Evolutionary conservation across 1,139 yeast species (phyloP).

Genomic region (Geotrichum aggregatum): DNA sequence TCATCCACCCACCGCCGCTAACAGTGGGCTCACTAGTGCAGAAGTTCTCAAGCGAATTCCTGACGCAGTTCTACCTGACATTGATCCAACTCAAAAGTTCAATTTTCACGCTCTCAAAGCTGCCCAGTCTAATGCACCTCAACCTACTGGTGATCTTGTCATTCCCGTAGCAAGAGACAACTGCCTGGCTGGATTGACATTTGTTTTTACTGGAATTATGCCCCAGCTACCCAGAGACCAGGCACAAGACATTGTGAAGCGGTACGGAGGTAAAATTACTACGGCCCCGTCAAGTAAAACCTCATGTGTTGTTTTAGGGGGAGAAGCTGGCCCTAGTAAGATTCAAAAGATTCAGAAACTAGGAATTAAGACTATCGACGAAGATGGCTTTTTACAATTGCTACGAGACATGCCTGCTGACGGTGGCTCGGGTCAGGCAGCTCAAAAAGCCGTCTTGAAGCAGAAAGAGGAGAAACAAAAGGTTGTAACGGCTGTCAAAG

Average conservation of each 20-base stretch:
- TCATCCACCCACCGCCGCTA: conserved; percentile 8
- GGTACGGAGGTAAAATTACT: conserved; percentile 92
- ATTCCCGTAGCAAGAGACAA: conserved; percentile 76
- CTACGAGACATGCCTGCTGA: conserved; percentile 80
- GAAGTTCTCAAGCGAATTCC: conserved; percentile 59
- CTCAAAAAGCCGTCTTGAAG: conserved; percentile 66
- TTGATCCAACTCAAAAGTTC: conserved; percentile 50
- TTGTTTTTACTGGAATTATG: conserved; percentile 88
- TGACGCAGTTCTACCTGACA: conserved; percentile 64
- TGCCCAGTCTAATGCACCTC: conserved; percentile 32
- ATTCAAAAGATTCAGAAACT: conserved; percentile 70
- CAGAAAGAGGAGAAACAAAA: conserved; percentile 60
- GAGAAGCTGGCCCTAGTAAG: conserved; percentile 96
- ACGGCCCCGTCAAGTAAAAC: conserved; percentile 83
- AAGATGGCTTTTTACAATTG: conserved; percentile 76
- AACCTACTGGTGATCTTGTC: conserved; percentile 35
- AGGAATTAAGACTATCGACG: conserved; percentile 75
- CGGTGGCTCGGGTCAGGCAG: conserved; percentile 81
- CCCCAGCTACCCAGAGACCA: conserved; percentile 75
- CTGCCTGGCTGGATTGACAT: conserved; percentile 80
- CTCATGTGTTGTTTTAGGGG: conserved; percentile 84
- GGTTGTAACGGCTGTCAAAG: conserved; percentile 47
- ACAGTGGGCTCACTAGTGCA: conserved; percentile 41
- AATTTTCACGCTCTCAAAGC: conserved; percentile 47
- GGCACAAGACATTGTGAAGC: conserved; percentile 71